These are phyloP conservation scores for Williopsis jadinii DNA, from an alignment of 1,139 yeast species.

Conservation along the genomic window DNA sequence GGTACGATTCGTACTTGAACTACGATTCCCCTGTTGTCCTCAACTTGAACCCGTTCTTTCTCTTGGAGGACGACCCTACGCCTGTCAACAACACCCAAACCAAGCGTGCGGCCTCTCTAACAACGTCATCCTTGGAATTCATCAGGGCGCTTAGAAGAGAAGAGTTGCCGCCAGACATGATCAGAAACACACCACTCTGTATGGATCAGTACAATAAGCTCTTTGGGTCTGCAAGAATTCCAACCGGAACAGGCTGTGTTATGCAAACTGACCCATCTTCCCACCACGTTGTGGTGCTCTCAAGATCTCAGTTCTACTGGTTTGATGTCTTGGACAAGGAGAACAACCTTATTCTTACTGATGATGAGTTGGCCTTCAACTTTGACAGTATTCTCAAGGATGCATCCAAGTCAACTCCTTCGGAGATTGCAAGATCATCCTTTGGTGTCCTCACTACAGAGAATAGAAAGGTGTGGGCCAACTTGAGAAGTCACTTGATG, in stretches of 20 bases:
- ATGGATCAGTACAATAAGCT: slow-evolving; percentile 86
- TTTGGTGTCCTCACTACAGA: slow-evolving; percentile 89
- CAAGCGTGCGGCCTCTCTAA: slow-evolving; percentile 75
- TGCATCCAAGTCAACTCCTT: slow-evolving; percentile 50
- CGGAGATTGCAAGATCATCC: slow-evolving; percentile 72
- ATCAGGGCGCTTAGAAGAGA: slow-evolving; percentile 71
- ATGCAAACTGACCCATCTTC: slow-evolving; percentile 75
- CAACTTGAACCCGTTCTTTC: slow-evolving; percentile 80
- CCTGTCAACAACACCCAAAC: slow-evolving; percentile 69
- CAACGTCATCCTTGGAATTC: slow-evolving; percentile 70
- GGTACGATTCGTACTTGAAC: slow-evolving; percentile 85
- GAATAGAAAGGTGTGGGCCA: slow-evolving; percentile 81
- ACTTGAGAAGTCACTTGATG: slow-evolving; percentile 48
- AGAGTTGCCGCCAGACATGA: slow-evolving; percentile 65
- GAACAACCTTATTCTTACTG: slow-evolving; percentile 58
- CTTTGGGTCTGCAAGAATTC: slow-evolving; percentile 83
- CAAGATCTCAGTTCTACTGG: slow-evolving; percentile 89
- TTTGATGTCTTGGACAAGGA: slow-evolving; percentile 77
- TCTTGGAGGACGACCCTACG: slow-evolving; percentile 86
- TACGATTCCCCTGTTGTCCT: slow-evolving; percentile 87
- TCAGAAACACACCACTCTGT: slow-evolving; percentile 67
- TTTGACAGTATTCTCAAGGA: slow-evolving; percentile 72
- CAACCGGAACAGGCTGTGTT: slow-evolving; percentile 72
- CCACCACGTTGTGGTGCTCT: slow-evolving; percentile 76
- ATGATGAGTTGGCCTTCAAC: slow-evolving; percentile 68